Evolutionary conservation across 352 stramenopile genomes (phyloP), one percentile per base, ranked within the genome.

Genomic region (Hyaloperonospora arabidopsidis): DNA sequence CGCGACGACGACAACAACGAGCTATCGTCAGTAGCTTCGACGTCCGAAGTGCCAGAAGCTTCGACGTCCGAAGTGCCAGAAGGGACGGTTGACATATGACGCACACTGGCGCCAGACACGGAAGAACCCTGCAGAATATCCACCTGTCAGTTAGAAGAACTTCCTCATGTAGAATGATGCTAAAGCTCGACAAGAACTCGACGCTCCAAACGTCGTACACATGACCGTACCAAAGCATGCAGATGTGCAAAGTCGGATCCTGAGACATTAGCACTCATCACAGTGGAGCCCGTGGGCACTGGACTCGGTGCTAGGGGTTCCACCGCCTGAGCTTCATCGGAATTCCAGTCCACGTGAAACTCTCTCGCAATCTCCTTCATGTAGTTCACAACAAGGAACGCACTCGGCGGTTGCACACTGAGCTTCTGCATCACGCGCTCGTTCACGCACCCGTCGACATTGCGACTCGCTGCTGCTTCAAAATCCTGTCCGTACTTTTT

Each of bases 321-420:
- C 5, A 72, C 59, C 56, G 96, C 84, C 49, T 73, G 67, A 0
- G 65, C 53, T 59, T 95, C 79, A 14, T 88, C 73, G 3, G 89
- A 89, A 25, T 94, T 89, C 90, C 93, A 98, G 43, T 95, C 67
- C n/a, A 98, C 87, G 12, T 96, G 86, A 63, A 95, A 96, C 60
- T 97, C 84, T 54, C 97, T 95, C 6, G 90, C 89, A 65, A 98
- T 97, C 59, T 95, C 88, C 44, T 97, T 96, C 74, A 98, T 87
- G 76, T 98, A 98, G 19, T 93, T 97, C 23, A 97, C 84, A 17
- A 98, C 93, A 8, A 97, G 58, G 50, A 95, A 97, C 6, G 91
- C 92, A 43, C 86, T 95, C 0, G 95, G 95, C n/a, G 93, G 95
- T 68, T 89, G 56, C 12, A 98, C 87, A 17, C 87, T 96, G 15